Base-by-base conservation (phyloP, 768 basidiomycete genomes). In the Serendipita sp. region DNA sequence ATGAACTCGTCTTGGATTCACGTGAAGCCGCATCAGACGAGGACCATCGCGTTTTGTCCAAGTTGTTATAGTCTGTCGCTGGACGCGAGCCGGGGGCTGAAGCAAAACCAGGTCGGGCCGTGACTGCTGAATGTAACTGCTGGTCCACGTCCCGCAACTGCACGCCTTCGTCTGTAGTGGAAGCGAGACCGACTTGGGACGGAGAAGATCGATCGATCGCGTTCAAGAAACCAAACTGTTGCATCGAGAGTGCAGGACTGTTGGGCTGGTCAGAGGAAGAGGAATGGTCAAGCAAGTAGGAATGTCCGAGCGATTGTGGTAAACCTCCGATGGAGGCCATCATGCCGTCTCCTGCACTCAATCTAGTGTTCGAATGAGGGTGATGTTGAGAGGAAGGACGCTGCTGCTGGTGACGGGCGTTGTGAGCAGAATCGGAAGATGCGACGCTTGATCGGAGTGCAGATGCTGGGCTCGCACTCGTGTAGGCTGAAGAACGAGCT, bases 401-500 rank as follows among this genome's bases (percentile, higher is more conserved):
- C 35, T 54, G 53, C 30, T 82, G 85, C 48, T 88, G 79, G 72
- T 84, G 81, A 24, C 79, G 78, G 64, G 79, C 83, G 73, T 89
- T 88, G 45, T 78, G 78, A 46, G 83, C 81, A 30, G 79, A 76
- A 65, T 58, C 65, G 28, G 69, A 66, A 34, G 68, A 69, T 48
- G 81, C 72, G 18, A 80, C 78, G 73, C 85, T 86, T 34, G 58
- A 56, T n/a, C 65, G 58, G 8, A 63, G 32, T 16, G 51, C 65
- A 46, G 63, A 66, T n/a, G 41, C 65, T 13, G 62, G 53, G 64
- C 84, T 85, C 18, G 83, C 82, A 73, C 80, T 85, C 28, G 86
- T 86, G 71, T 89, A 89, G 3, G 88, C 86, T 3, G 86, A 87
- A 5, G 88, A 89, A 60, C 88, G 80, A 4, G 86, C 82, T 3